Base-by-base conservation (phyloP, 176 grass and related monocot genomes). In the Carex littledalei region DNA sequence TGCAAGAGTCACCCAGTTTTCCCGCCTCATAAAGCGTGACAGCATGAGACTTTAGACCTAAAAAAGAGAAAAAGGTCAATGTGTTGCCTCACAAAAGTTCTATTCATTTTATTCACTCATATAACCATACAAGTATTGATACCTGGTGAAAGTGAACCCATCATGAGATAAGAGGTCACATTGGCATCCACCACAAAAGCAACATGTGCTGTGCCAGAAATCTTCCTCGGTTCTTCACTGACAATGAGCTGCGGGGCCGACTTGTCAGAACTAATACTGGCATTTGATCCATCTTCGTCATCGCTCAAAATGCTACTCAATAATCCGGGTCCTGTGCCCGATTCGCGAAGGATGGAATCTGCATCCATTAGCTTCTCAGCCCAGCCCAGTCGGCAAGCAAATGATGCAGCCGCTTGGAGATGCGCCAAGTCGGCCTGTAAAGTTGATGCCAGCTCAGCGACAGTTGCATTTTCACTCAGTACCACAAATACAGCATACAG, bases 401-500 rank as follows among this genome's bases (percentile, higher is more conserved):
- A 95, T 82, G 93, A 98, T 81, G 95, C 95, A 81, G 93, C 93
- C 67, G 95, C 91, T 79, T 94, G 95, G 34, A 95, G 89, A 77
- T 95, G 93, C 83, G 89, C 84, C 84, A 98, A 91, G 60, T 98
- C 95, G 37, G 91, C 93, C 82, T 92, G 95, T 82, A 98, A 88
- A 45, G 96, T 98, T 74, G 93, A 83, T 86, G 93, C 96, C 90
- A 98, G 80, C 91, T 94, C 96, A 88, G 96, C 93, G 67, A 98
- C 93, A 52, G 96, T 98, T 68, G 91, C 96, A 90, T 94, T 95
- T 67, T 92, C 96, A 85, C 93, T 95, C 84, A 93, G 91, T 45
- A 98, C 96, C 88, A 98, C 96, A 90, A 98, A 98, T 75, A 98
- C 96, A 78, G 91, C 90, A 92, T 98, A 98, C 52, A 98, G 86